A percentile compares a stretch with the other conserved stretches of the same genome.
Conservation (phyloP, 306 rosid species). For the Cicer yamashitae region DNA sequence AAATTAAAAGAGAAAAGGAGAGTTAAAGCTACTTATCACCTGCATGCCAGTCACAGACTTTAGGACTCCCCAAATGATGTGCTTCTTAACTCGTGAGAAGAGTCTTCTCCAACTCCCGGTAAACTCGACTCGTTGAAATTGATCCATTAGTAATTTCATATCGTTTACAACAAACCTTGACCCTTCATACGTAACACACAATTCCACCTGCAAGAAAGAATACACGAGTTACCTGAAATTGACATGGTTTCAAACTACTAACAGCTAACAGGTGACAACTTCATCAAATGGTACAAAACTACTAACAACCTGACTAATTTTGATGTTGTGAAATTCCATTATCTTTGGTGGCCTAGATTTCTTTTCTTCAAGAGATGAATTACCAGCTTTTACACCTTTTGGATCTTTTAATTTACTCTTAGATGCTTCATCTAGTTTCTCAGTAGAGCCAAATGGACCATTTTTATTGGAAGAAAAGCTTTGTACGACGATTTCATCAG, state of each 20-base stretch:
- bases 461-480: constrained; percentile 58
- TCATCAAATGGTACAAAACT: constrained; percentile 32
- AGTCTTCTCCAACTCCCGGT: constrained; percentile 92
- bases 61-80: constrained; percentile 96
- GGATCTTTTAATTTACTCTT: constrained; percentile 75
- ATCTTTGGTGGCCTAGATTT: constrained; percentile 79
- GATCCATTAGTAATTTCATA: constrained; percentile 90
- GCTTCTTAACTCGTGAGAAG: constrained; percentile 95
- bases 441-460: constrained; percentile 57
- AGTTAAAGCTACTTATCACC: constrained; percentile 52
- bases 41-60: constrained; percentile 99
- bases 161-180: constrained; percentile 85
- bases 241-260: constrained; percentile 15
- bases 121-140: constrained; percentile 87
- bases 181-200: constrained; percentile 83
- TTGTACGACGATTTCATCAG: constrained; percentile 78
- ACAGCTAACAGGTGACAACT: constrained; percentile 8
- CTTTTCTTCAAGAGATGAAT: constrained; percentile 74
- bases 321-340: constrained; percentile 90
- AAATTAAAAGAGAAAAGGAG: constrained; percentile 30
- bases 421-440: constrained; percentile 67
- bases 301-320: constrained; percentile 89
- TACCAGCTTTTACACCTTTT: constrained; percentile 74
- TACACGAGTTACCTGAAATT: constrained; percentile 26
- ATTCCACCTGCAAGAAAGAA: constrained; percentile 73